Evolutionary conservation across 2,329 filamentous ascomycete genomes (phyloP), one percentile per base, ranked within the genome.

Genomic region (Alternaria brassicicola): DNA sequence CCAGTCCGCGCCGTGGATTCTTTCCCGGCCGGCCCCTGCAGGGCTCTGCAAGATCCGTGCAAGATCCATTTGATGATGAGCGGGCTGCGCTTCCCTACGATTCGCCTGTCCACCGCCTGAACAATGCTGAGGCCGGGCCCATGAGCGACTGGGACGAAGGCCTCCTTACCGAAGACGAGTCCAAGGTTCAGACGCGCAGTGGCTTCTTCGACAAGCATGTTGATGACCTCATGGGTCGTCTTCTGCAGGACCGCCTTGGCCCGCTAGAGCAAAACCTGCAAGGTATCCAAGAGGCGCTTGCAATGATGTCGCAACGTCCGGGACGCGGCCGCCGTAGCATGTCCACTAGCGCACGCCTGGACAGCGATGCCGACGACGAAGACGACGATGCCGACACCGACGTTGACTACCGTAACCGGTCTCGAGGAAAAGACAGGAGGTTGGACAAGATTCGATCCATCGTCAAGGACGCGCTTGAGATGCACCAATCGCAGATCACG

Each of bases 331-430:
- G 86, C 64, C 86, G 88, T 66, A 92, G 88, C 74, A 78, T 86
- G 38, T 93, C 90, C 45, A 86, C 83, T n/a, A 76, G 73, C 36
- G 90, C 92, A 28, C 79, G 82, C 3, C 83, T 86, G 46, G 88
- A 96, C 58, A 97, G 94, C 73, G 95, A 98, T 78, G 94, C 95
- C 10, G 94, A 98, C 74, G 93, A 97, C 62, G 93, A 97, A 72
- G 93, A 96, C 65, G 93, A 97, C 21, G 91, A 85, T 36, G 79
- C 82, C 39, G 80, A 79, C 69, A 89, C 69, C 15, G 55, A 76
- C 73, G 67, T 58, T 79, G 83, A 62, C 83, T 87, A 73, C 54
- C 88, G 91, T 50, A 90, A 90, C 6, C 84, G 88, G 66, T 97
- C 93, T 66, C 92, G 93, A 17, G 85, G 86, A 56, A 86, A 89